Percentiles rank a stretch among this genome's conserved stretches.
These are phyloP conservation scores for Phytophthora ramorum DNA, from an alignment of 352 stramenopile genomes.

Conservation along the genomic window DNA sequence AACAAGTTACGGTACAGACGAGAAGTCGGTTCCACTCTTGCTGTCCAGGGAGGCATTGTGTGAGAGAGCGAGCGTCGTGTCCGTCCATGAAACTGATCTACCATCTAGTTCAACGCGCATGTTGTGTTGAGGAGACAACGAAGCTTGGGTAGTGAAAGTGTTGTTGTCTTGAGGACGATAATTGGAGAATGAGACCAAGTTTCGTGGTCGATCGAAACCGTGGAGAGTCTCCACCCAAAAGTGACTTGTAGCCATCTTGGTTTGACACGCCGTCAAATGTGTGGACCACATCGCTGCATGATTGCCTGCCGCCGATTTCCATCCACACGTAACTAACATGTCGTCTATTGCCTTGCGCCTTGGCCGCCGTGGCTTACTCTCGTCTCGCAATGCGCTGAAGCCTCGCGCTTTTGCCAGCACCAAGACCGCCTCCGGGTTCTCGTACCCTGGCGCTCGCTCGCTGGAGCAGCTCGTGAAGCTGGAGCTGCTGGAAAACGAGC, in stretches of 20 bases:
- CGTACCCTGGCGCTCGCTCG: slow-evolving; percentile 78
- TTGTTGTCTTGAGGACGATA: slow-evolving; percentile 7
- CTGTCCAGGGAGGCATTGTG: slow-evolving; percentile 47
- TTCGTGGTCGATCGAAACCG: neutral
- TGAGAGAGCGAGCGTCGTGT: slow-evolving; percentile 46
- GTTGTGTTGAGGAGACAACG: neutral
- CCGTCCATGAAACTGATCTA: slow-evolving; percentile 31
- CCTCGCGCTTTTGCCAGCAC: slow-evolving; percentile 22
- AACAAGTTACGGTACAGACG: slow-evolving; percentile 24
- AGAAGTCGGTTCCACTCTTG: slow-evolving; percentile 42
- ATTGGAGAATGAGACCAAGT: slow-evolving; percentile 25
- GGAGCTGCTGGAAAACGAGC: slow-evolving; percentile 78
- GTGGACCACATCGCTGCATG: slow-evolving; percentile 16
- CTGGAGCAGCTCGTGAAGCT: slow-evolving; percentile 89
- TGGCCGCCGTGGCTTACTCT: slow-evolving; percentile 15
- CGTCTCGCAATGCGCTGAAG: slow-evolving; percentile 3
- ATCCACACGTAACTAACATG: slow-evolving; percentile 20
- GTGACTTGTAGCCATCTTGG: slow-evolving; percentile 15
- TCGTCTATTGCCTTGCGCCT: slow-evolving; percentile 20
- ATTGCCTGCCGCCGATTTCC: slow-evolving; percentile 4
- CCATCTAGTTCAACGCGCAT: slow-evolving; percentile 41
- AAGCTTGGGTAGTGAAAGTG: neutral
- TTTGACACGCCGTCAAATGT: slow-evolving; percentile 12
- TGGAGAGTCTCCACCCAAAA: neutral
- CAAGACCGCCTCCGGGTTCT: slow-evolving; percentile 60